Conservation (phyloP, 2,329 filamentous ascomycete species). For the Colletotrichum liaoningense region DNA sequence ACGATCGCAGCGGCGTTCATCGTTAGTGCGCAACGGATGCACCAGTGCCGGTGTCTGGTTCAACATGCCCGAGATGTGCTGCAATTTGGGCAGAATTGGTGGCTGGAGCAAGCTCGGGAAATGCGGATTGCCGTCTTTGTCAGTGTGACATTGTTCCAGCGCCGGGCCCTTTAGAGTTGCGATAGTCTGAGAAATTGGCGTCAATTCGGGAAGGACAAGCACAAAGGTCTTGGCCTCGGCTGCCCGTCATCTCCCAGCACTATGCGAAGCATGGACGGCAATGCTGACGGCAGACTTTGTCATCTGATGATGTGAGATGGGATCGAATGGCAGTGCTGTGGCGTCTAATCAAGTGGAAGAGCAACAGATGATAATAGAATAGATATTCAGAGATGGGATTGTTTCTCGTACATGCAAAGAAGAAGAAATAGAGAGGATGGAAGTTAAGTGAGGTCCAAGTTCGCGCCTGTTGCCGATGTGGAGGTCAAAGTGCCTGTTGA, state of each 20-base stretch:
- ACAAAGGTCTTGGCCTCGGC: conserved; percentile 19
- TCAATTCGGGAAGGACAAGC: not conserved
- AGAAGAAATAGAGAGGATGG: not conserved
- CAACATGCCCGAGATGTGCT: not conserved
- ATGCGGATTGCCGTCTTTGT: not conserved
- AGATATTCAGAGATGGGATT: not conserved
- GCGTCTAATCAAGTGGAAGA: not conserved
- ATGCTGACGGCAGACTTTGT: not conserved
- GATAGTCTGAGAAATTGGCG: conserved; percentile 24
- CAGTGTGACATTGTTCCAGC: not conserved
- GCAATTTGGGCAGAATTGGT: not conserved
- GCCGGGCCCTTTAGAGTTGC: conserved; percentile 5
- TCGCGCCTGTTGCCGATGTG: not conserved
- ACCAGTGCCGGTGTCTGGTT: too few species aligned
- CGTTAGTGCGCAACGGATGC: not conserved
- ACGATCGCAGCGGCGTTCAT: not conserved
- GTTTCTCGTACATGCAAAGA: not conserved
- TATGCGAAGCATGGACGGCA: not conserved
- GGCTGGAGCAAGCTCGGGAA: not conserved
- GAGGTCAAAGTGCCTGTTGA: not conserved
- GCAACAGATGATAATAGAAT: not conserved
- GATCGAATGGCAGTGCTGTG: not conserved
- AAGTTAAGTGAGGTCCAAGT: not conserved
- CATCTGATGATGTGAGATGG: conserved; percentile 5
- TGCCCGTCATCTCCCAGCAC: not conserved